Evolutionary conservation across 352 stramenopile species (phyloP).

Genomic region (Pythium insidiosum): DNA sequence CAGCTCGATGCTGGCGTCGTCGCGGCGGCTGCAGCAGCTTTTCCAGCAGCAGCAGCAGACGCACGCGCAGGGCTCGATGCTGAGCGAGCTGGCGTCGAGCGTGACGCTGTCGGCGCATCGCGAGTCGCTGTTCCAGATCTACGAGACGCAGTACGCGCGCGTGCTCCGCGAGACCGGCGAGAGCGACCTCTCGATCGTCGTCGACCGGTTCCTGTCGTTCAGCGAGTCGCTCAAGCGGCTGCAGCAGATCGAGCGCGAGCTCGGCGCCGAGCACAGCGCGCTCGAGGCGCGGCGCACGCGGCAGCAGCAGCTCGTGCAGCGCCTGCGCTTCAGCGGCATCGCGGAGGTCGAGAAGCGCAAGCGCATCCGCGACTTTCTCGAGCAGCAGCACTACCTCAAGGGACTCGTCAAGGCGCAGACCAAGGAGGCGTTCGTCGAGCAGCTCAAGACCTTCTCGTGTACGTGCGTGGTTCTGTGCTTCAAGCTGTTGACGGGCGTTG

Average conservation of each 20-base stretch:
- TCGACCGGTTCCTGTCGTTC: slow-evolving; percentile 40
- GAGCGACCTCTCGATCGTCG: slow-evolving; percentile 31
- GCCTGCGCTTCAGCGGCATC: slow-evolving; percentile 36
- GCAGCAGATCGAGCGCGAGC: slow-evolving; percentile 41
- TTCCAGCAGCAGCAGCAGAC: too few species aligned
- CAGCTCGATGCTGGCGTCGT: too few species aligned
- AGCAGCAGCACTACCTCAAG: slow-evolving; percentile 31
- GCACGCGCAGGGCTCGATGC: slow-evolving; percentile 5
- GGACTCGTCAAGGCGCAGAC: slow-evolving; percentile 25
- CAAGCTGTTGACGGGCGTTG: background rate
- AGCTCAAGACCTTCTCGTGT: slow-evolving; percentile 46
- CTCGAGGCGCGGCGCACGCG: slow-evolving; percentile 22
- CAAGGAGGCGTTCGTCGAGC: slow-evolving; percentile 27
- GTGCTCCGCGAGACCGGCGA: slow-evolving; percentile 43
- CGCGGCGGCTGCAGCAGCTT: background rate
- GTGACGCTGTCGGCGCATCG: too few species aligned
- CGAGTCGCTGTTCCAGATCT: slow-evolving; percentile 49
- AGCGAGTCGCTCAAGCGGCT: slow-evolving; percentile 23
- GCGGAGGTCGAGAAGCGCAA: slow-evolving; percentile 43
- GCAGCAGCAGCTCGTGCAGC: slow-evolving; percentile 20
- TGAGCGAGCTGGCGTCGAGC: slow-evolving; percentile 20
- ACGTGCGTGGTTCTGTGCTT: slow-evolving; percentile 4
- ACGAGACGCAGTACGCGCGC: slow-evolving; percentile 49
- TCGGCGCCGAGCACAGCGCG: slow-evolving; percentile 14
- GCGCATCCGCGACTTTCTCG: slow-evolving; percentile 43